These are phyloP conservation scores for Fusarium torreyae DNA, from an alignment of 2,329 filamentous ascomycete genomes.

Conservation along the genomic window DNA sequence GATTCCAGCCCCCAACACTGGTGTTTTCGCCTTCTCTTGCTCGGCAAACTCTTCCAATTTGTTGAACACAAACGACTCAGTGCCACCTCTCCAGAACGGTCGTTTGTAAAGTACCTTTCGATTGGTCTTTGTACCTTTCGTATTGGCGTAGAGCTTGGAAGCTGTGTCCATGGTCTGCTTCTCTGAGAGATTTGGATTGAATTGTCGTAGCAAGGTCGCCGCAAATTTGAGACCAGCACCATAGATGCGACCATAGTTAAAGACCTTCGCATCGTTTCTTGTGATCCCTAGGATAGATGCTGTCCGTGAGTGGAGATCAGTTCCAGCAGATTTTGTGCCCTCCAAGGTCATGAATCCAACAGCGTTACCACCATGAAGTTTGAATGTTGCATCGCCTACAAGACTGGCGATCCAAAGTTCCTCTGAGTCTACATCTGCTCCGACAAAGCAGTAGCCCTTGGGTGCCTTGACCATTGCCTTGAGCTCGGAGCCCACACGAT, in stretches of 20 bases:
- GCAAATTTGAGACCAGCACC: conserved; percentile 97
- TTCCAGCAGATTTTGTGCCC: conserved; percentile 93
- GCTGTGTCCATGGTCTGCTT: conserved; percentile 83
- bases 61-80: conserved; percentile 98
- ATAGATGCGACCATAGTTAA: conserved; percentile 99
- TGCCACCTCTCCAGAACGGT: conserved; percentile 94
- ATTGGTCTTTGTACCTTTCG: conserved; percentile 89
- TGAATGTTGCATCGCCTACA: conserved; percentile 94
- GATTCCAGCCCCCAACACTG: conserved; percentile 93
- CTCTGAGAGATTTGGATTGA: conserved; percentile 89
- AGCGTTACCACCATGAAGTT: conserved; percentile 94
- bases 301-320: conserved; percentile 94
- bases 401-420: conserved; percentile 98
- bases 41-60: conserved; percentile 98
- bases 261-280: conserved; percentile 95
- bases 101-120: conserved; percentile 79
- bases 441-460: conserved; percentile 91
- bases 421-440: conserved; percentile 96
- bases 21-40: conserved; percentile 90
- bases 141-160: conserved; percentile 85
- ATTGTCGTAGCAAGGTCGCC: conserved; percentile 89
- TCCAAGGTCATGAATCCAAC: conserved; percentile 99
- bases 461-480: conserved; percentile 98
- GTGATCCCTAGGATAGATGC: conserved; percentile 94
- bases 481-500: conserved; percentile 94